Evolutionary conservation across 1,139 yeast species (phyloP).

Genomic region (Debaryomyces robertsiae): DNA sequence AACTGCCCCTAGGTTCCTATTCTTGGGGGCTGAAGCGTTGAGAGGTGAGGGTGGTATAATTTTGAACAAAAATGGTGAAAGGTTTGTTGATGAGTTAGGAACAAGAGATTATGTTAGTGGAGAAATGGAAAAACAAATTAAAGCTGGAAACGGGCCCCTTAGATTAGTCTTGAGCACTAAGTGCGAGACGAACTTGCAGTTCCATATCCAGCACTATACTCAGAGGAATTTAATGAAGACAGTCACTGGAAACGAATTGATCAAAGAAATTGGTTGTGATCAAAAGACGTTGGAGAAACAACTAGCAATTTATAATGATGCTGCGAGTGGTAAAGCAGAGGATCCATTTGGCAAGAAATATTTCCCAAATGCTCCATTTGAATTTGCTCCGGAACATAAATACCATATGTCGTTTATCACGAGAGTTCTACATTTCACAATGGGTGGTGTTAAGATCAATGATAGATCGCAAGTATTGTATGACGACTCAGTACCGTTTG

Average conservation of each 20-base stretch:
- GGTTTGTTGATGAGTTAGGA: conserved; percentile 73
- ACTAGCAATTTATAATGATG: conserved; percentile 46
- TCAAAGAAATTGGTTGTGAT: conserved; percentile 43
- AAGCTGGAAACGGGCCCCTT: conserved; percentile 53
- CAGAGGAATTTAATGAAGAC: conserved; percentile 66
- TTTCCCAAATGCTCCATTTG: conserved; percentile 54
- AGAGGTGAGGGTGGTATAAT: conserved; percentile 79
- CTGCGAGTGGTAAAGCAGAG: conserved; percentile 44
- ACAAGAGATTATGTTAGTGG: conserved; percentile 72
- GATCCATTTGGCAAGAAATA: conserved; percentile 55
- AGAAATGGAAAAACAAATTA: conserved; percentile 51
- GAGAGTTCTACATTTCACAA: conserved; percentile 80
- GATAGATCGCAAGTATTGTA: conserved; percentile 57
- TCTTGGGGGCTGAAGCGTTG: conserved; percentile 77
- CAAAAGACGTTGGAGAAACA: conserved; percentile 35
- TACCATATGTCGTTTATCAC: conserved; percentile 62
- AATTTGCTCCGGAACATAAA: conserved; percentile 27
- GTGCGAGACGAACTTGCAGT: conserved; percentile 48
- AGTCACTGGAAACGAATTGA: conserved; percentile 51
- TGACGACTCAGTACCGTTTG: conserved; percentile 44
- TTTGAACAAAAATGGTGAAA: conserved; percentile 59
- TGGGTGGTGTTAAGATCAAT: conserved; percentile 82
- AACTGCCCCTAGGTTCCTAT: conserved; percentile 54
- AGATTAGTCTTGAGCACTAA: conserved; percentile 49
- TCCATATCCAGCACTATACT: conserved; percentile 66